phyloP scores from a whole-genome alignment of 1,284 basidiomycete species.

The Inonotus hispidus region DNA sequence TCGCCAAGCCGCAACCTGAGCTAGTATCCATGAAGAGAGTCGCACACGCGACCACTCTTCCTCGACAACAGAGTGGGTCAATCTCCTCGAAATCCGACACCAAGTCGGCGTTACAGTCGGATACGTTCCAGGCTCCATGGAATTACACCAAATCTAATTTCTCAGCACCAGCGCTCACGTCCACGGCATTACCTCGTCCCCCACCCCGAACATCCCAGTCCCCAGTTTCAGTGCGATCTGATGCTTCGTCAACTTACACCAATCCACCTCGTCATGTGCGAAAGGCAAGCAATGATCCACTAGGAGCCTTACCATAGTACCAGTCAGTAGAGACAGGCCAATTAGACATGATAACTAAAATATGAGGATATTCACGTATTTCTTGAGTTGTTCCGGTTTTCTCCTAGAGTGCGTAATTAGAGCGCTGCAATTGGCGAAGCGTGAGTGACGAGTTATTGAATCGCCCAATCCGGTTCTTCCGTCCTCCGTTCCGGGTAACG shows the following conservation, averaged over 20 bases:
- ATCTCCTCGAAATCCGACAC: not conserved
- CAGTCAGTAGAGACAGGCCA: not conserved
- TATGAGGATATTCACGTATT: not conserved
- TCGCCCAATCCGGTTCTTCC: not conserved
- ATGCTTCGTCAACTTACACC: not conserved
- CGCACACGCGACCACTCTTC: constrained; percentile 2
- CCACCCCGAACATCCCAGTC: constrained; percentile 16
- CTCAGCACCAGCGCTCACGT: constrained; percentile 8
- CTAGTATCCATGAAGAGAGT: not conserved
- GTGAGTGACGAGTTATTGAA: not conserved
- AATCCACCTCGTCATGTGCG: constrained; percentile 8
- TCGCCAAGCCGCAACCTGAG: not conserved
- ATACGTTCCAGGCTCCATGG: constrained; percentile 19
- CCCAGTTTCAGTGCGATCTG: not conserved
- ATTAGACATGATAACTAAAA: not conserved
- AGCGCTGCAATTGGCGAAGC: not conserved
- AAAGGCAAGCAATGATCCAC: constrained; percentile 18
- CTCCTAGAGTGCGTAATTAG: not conserved
- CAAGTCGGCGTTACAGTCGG: constrained; percentile 19
- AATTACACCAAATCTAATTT: constrained; percentile 22
- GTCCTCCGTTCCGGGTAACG: not conserved
- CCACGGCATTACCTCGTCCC: constrained; percentile 15
- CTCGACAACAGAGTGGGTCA: not conserved
- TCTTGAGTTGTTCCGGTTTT: constrained; percentile 2
- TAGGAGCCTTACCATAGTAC: constrained; percentile 17